Evolutionary conservation across 495 filamentous ascomycete species (phyloP).

Genomic region (Sabuloglossum arenarium): DNA sequence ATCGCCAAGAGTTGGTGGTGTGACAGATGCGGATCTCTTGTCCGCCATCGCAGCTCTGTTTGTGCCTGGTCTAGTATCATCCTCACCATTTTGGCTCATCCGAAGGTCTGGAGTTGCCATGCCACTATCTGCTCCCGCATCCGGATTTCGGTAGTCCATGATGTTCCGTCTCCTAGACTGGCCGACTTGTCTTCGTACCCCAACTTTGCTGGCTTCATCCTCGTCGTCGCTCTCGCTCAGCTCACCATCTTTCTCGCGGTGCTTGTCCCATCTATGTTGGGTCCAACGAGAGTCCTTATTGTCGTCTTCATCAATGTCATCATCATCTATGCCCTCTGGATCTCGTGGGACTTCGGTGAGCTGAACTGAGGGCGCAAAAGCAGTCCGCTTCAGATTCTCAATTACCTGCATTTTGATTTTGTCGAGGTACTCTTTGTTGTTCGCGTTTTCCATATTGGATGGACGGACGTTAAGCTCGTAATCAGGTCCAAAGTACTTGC

Average conservation of each 20-base stretch:
- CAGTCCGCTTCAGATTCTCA: slow-evolving; percentile 78
- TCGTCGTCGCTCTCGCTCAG: slow-evolving; percentile 78
- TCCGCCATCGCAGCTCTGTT: neutral
- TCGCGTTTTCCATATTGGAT: slow-evolving; percentile 98
- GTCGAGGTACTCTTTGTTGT: slow-evolving; percentile 80
- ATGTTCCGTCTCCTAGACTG: slow-evolving; percentile 29
- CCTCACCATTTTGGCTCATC: slow-evolving; percentile 1
- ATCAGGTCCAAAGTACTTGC: slow-evolving; percentile 86
- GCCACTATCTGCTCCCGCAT: slow-evolving; percentile 2
- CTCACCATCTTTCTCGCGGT: slow-evolving; percentile 51
- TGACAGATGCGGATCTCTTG: neutral
- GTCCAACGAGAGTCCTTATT: slow-evolving; percentile 72
- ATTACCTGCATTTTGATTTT: slow-evolving; percentile 87
- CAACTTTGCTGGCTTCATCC: slow-evolving; percentile 53
- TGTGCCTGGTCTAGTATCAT: neutral
- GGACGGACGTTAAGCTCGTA: slow-evolving; percentile 88
- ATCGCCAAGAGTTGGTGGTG: neutral
- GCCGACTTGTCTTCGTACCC: slow-evolving; percentile 41
- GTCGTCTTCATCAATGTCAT: slow-evolving; percentile 77
- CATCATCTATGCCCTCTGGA: slow-evolving; percentile 50
- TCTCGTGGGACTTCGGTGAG: slow-evolving; percentile 84
- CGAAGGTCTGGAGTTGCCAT: slow-evolving; percentile 1
- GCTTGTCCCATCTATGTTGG: slow-evolving; percentile 65
- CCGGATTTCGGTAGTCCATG: slow-evolving; percentile 5
- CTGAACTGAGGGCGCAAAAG: slow-evolving; percentile 79